These are phyloP conservation scores for Fonsecaea multimorphosa DNA, from an alignment of 2,329 filamentous ascomycete genomes.

Conservation along the genomic window DNA sequence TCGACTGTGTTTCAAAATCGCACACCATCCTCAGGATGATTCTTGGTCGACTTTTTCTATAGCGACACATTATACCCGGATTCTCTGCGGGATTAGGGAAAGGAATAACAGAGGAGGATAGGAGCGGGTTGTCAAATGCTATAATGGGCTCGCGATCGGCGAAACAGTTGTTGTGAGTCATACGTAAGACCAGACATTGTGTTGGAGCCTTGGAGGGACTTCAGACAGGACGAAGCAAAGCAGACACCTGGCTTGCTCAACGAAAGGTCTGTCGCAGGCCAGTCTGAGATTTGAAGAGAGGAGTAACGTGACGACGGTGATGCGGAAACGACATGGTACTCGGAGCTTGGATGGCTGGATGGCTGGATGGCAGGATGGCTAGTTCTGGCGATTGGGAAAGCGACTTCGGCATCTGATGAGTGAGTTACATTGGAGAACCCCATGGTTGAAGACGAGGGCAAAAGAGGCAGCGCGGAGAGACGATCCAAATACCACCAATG, in stretches of 20 bases:
- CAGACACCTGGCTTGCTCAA: background rate
- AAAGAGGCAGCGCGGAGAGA: constrained; percentile 1
- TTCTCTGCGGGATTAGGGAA: background rate
- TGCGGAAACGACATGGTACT: no score
- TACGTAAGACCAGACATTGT: background rate
- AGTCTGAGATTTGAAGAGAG: no score
- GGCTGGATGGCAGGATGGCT: no score
- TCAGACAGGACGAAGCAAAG: background rate
- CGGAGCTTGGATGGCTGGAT: no score
- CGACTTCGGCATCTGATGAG: constrained; percentile 6
- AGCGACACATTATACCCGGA: background rate
- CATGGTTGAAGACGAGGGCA: background rate
- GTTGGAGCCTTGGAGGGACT: background rate
- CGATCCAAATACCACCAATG: constrained; percentile 4
- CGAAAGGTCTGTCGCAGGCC: background rate
- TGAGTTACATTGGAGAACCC: constrained; percentile 3
- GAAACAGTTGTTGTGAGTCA: background rate
- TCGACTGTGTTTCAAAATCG: constrained; percentile 9
- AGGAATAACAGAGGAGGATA: background rate
- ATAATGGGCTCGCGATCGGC: background rate
- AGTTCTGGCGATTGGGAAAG: background rate
- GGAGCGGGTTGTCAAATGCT: background rate
- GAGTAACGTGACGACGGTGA: background rate
- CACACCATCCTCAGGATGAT: background rate
- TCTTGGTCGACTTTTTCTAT: background rate